These are phyloP conservation scores for Daldinia concentrica DNA, from an alignment of 495 filamentous ascomycete species.

Conservation along the genomic window DNA sequence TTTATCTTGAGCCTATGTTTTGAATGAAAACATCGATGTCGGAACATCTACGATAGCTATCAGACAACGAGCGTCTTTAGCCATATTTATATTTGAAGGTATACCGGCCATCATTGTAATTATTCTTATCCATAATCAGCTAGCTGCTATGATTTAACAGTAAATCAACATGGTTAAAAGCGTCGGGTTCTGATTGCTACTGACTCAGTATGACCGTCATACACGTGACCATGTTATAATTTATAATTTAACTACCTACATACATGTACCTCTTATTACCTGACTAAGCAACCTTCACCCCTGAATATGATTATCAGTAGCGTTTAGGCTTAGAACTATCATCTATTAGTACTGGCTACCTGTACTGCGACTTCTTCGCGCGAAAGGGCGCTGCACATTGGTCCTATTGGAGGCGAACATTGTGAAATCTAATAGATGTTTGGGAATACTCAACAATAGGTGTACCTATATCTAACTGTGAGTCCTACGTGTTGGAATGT, in stretches of 20 bases:
- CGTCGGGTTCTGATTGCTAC: background rate
- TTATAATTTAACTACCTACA: too few relatives aligned
- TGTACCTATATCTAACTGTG: too few relatives aligned
- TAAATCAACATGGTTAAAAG: background rate
- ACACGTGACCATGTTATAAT: constrained; percentile 47
- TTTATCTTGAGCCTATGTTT: background rate
- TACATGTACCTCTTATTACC: background rate
- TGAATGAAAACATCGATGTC: background rate
- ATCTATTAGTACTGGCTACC: too few relatives aligned
- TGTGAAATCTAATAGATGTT: too few relatives aligned
- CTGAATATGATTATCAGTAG: too few relatives aligned
- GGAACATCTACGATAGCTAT: background rate
- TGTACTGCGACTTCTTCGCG: too few relatives aligned
- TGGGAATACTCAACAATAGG: too few relatives aligned
- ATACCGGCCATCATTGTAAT: background rate
- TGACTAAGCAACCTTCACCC: too few relatives aligned
- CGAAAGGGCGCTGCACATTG: too few relatives aligned
- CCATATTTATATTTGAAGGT: background rate
- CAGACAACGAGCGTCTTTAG: background rate
- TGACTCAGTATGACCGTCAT: constrained; percentile 42
- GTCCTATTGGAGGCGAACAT: too few relatives aligned
- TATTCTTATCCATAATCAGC: background rate
- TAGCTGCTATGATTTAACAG: background rate
- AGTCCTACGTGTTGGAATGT: too few relatives aligned
- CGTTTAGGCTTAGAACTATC: too few relatives aligned